phyloP scores from a whole-genome alignment of 169 alveolate genomes.

The Eimeria nieschulzi region DNA sequence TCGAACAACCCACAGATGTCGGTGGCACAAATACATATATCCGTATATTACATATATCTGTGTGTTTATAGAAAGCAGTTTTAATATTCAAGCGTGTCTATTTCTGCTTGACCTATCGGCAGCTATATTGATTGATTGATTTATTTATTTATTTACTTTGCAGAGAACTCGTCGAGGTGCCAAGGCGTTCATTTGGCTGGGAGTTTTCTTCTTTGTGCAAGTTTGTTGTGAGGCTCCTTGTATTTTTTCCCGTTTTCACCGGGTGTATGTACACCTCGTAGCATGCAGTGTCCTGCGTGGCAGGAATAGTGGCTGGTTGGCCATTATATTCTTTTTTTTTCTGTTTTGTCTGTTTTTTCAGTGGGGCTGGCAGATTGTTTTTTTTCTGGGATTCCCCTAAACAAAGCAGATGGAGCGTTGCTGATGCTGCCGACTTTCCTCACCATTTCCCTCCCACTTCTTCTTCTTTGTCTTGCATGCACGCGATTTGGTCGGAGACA shows the following conservation, averaged over 20 bases:
- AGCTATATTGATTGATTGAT: no score
- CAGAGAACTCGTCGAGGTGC: not conserved
- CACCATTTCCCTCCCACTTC: not conserved
- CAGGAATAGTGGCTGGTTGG: no score
- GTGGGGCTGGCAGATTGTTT: not conserved
- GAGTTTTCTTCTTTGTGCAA: not conserved
- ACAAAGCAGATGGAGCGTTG: not conserved
- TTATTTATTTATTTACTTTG: no score
- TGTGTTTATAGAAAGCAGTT: no score
- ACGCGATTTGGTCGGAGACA: not conserved
- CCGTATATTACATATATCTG: no score
- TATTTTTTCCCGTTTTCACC: not conserved
- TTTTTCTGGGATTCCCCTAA: not conserved
- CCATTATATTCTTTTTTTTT: not conserved
- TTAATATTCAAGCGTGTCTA: no score
- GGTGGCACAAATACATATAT: no score
- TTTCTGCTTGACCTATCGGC: no score
- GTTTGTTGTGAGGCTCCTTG: not conserved
- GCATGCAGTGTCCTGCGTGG: no score
- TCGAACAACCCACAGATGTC: no score
- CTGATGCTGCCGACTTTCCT: not conserved
- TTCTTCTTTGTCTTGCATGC: not conserved
- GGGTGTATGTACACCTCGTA: not conserved
- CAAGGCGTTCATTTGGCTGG: not conserved
- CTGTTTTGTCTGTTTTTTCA: conserved; percentile 1